Conservation (phyloP, 2,329 filamentous ascomycete species). For the Aspergillus quadrilineatus region DNA sequence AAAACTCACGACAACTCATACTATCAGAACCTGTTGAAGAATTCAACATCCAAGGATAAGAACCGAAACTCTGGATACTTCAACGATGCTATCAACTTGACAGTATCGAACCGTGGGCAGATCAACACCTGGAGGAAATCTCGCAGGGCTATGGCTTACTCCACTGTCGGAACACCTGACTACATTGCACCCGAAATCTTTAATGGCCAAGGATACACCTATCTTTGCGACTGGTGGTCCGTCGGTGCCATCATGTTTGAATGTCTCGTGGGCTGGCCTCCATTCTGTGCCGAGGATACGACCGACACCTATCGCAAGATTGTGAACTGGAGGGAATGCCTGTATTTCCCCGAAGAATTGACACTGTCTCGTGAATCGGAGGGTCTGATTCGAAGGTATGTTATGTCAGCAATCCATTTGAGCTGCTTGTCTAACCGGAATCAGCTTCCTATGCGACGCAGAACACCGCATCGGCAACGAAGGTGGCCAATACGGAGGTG, state of each 20-base stretch:
- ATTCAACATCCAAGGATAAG: conserved; percentile 65
- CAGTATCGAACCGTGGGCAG: conserved; percentile 93
- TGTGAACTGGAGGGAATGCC: conserved; percentile 92
- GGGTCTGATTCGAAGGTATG: conserved; percentile 84
- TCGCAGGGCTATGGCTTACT: conserved; percentile 92
- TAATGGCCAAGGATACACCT: conserved; percentile 91
- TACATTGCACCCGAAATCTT: conserved; percentile 99
- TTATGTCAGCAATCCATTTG: conserved; percentile 11
- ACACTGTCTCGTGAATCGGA: conserved; percentile 85
- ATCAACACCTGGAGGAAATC: conserved; percentile 99
- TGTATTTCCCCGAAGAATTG: conserved; percentile 96
- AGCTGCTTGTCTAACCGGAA: conserved; percentile 24
- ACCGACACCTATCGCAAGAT: conserved; percentile 99
- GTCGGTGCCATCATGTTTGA: conserved; percentile 99
- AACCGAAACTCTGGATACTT: conserved; percentile 93
- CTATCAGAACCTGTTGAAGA: conserved; percentile 92
- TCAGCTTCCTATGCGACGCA: conserved; percentile 86
- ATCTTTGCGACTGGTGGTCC: conserved; percentile 99
- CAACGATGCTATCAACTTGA: conserved; percentile 91
- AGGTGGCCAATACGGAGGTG: conserved; percentile 61
- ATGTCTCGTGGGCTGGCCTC: conserved; percentile 96
- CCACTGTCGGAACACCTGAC: conserved; percentile 94
- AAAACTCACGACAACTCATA: conserved; percentile 98
- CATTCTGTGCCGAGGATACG: conserved; percentile 96
- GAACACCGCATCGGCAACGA: conserved; percentile 84